Percentiles rank a stretch among this genome's conserved stretches.
These are phyloP conservation scores for Raffaelea albimanens DNA, from an alignment of 2,329 filamentous ascomycete species.

Conservation along the genomic window DNA sequence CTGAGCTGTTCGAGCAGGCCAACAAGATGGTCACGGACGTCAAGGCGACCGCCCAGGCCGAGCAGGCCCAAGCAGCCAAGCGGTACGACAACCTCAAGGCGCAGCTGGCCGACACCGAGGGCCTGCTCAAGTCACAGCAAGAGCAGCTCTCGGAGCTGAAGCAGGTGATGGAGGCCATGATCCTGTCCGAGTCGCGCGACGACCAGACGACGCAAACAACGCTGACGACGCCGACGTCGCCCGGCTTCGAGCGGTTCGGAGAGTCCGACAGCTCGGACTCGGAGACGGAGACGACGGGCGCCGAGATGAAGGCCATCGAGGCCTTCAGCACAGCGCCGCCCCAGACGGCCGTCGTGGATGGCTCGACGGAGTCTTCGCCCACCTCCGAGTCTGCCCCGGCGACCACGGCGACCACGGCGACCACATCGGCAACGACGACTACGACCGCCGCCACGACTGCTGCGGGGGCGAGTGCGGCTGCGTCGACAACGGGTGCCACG, in stretches of 20 bases:
- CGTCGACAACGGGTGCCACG: neutral
- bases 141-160: slow-evolving; percentile 91
- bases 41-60: slow-evolving; percentile 77
- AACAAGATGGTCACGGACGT: slow-evolving; percentile 96
- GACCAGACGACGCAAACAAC: slow-evolving; percentile 54
- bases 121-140: slow-evolving; percentile 77
- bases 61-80: slow-evolving; percentile 70
- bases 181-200: slow-evolving; percentile 47
- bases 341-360: slow-evolving; percentile 9
- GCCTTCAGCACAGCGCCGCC: neutral
- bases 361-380: too few relatives aligned
- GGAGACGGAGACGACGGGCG: slow-evolving; percentile 10
- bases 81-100: slow-evolving; percentile 81
- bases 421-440: too few relatives aligned
- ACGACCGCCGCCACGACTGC: neutral
- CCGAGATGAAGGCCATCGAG: neutral
- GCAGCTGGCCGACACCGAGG: slow-evolving; percentile 80
- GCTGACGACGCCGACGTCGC: slow-evolving; percentile 74
- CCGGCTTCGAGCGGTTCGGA: slow-evolving; percentile 55
- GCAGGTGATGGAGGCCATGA: slow-evolving; percentile 82
- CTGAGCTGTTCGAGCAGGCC: slow-evolving; percentile 93
- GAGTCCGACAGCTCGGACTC: slow-evolving; percentile 33
- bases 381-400: too few relatives aligned
- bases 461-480: neutral
- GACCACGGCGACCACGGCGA: too few relatives aligned